Conservation (phyloP, 1,284 basidiomycete species). For the Prillingera fragicola region DNA sequence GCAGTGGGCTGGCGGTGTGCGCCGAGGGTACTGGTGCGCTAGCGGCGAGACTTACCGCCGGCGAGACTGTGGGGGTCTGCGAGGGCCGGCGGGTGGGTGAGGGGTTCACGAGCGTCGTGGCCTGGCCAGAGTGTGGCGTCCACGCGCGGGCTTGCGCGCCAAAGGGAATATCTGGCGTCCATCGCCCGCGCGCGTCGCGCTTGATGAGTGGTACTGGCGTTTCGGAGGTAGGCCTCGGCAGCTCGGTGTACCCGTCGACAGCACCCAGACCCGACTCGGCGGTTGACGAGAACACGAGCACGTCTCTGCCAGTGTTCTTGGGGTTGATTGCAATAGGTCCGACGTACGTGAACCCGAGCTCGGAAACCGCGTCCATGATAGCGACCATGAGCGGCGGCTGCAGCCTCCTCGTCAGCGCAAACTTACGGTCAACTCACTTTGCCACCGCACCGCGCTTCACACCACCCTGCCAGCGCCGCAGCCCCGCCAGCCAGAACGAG, state of each 20-base stretch:
- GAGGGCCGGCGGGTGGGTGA: no score
- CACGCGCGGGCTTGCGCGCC: no score
- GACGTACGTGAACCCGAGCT: conserved; percentile 27
- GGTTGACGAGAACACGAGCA: conserved; percentile 37
- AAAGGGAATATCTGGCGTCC: background rate
- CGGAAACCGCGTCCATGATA: conserved; percentile 30
- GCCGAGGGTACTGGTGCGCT: no score
- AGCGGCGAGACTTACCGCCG: no score
- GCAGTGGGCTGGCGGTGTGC: no score
- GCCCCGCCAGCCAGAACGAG: conserved; percentile 39
- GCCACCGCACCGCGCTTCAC: conserved; percentile 27
- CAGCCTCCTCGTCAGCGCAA: conserved; percentile 21
- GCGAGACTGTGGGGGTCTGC: no score
- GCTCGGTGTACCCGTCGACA: no score
- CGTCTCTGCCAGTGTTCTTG: conserved; percentile 29
- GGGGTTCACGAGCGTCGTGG: no score
- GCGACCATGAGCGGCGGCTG: conserved; percentile 32
- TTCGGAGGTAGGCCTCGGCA: no score
- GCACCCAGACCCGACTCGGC: conserved; percentile 32
- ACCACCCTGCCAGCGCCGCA: conserved; percentile 34
- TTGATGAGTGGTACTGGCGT: background rate
- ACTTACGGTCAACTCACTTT: conserved; percentile 21
- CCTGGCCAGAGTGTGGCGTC: no score
- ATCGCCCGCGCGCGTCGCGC: background rate
- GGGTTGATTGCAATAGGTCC: conserved; percentile 36